Percentiles rank a stretch among this genome's conserved stretches.
phyloP scores from a whole-genome alignment of 1,284 basidiomycete genomes.

The Sporisorium iseilematis-ciliati region DNA sequence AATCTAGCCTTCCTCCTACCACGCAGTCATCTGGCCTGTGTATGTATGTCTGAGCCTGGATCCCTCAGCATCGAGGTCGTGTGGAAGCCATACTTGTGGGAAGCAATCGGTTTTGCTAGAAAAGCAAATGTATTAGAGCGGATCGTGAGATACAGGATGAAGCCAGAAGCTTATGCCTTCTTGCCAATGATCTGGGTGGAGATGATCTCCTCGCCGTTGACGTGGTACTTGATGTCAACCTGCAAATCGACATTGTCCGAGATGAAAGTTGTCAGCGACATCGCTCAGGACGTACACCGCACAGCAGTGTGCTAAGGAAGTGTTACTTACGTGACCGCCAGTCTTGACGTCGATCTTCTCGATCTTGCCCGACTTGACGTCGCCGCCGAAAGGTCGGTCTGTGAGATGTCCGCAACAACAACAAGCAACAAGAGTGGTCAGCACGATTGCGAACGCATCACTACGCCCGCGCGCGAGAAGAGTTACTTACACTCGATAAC shows the following conservation, averaged over 20 bases:
- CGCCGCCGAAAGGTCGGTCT: conserved; percentile 65
- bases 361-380: conserved; percentile 63
- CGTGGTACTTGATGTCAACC: conserved; percentile 65
- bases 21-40: too few relatives aligned
- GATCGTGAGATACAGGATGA: not conserved
- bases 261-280: conserved; percentile 3
- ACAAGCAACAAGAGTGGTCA: not conserved
- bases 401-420: not conserved
- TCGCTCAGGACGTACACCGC: not conserved
- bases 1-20: too few relatives aligned
- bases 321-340: conserved; percentile 59
- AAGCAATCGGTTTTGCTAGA: conserved; percentile 14
- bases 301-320: too few relatives aligned
- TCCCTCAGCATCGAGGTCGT: too few relatives aligned
- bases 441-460: not conserved
- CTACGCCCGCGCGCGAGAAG: too few relatives aligned
- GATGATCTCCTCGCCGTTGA: conserved; percentile 63
- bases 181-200: conserved; percentile 63
- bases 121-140: conserved; percentile 22
- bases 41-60: too few relatives aligned
- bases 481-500: conserved; percentile 57
- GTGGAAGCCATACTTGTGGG: not conserved
- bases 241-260: conserved; percentile 6
- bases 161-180: conserved; percentile 31
- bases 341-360: conserved; percentile 65